Evolutionary conservation across 2,329 filamentous ascomycete genomes (phyloP).

Genomic region (Talaromyces sp.): DNA sequence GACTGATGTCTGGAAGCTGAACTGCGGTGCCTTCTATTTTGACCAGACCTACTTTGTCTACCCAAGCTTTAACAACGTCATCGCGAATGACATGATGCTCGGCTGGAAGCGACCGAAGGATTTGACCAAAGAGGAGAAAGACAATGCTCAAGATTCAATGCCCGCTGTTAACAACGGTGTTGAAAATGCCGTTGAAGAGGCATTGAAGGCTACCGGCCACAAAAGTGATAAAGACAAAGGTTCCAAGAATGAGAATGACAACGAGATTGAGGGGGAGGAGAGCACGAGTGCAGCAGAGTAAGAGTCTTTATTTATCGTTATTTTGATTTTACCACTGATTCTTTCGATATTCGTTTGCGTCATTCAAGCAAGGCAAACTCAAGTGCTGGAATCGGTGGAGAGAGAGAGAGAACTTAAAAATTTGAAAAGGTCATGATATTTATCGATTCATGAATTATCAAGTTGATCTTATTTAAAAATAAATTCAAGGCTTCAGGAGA

Average conservation of each 20-base stretch:
- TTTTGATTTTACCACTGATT: not conserved
- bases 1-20: constrained; percentile 59
- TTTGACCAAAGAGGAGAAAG: not conserved
- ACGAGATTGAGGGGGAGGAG: not conserved
- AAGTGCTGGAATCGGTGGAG: not conserved
- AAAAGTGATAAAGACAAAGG: not conserved
- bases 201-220: not conserved
- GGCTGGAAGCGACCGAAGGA: constrained; percentile 61
- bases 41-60: constrained; percentile 59
- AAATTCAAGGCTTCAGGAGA: constrained; percentile 64
- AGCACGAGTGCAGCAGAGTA: not conserved
- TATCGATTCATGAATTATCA: not conserved
- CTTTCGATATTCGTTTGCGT: not conserved
- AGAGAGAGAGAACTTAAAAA: not conserved
- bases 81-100: constrained; percentile 71
- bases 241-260: not conserved
- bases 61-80: constrained; percentile 65
- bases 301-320: not conserved
- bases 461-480: not conserved
- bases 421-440: not conserved
- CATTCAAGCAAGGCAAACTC: not conserved
- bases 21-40: constrained; percentile 66
- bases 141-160: not conserved
- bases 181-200: not conserved
- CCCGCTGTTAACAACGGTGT: not conserved